These are phyloP conservation scores for Coccomyxa sp. DNA, from an alignment of 139 green algal species.

Conservation along the genomic window DNA sequence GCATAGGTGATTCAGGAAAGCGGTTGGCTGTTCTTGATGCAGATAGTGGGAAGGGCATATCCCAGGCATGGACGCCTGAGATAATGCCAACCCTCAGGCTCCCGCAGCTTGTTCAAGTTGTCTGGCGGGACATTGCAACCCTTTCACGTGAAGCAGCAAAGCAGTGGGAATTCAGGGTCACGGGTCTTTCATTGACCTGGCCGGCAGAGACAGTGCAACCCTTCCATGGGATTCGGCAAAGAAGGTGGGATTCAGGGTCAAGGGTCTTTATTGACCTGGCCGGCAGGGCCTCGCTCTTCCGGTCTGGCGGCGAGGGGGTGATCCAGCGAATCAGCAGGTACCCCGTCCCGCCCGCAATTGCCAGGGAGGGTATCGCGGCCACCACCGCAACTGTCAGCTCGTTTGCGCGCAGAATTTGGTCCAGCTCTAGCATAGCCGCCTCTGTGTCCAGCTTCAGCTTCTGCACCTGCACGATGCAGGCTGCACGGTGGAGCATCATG, in stretches of 20 bases:
- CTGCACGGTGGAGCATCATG: no score
- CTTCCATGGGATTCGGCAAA: background rate
- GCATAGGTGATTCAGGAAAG: no score
- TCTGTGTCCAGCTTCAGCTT: slow-evolving; percentile 89
- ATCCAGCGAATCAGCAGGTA: slow-evolving; percentile 29
- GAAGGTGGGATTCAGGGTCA: background rate
- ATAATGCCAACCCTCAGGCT: no score
- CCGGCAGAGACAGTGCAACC: slow-evolving; percentile 17
- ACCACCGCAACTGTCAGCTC: slow-evolving; percentile 81
- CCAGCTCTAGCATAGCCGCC: slow-evolving; percentile 89
- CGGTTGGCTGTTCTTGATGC: no score
- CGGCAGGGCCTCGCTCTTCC: slow-evolving; percentile 48
- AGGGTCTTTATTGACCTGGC: slow-evolving; percentile 19
- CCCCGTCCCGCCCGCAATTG: slow-evolving; percentile 41
- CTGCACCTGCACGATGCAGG: slow-evolving; percentile 77
- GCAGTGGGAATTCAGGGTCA: no score
- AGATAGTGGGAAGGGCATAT: no score
- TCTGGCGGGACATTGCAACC: no score
- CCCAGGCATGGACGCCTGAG: no score
- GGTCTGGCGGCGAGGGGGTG: slow-evolving; percentile 50
- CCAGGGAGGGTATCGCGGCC: slow-evolving; percentile 64
- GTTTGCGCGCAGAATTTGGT: slow-evolving; percentile 79
- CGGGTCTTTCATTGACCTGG: no score
- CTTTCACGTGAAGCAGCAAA: no score
- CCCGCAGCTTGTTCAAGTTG: no score